Base-by-base conservation (phyloP, 441 rosid species). In the Pelargonium myrrhifolium region DNA sequence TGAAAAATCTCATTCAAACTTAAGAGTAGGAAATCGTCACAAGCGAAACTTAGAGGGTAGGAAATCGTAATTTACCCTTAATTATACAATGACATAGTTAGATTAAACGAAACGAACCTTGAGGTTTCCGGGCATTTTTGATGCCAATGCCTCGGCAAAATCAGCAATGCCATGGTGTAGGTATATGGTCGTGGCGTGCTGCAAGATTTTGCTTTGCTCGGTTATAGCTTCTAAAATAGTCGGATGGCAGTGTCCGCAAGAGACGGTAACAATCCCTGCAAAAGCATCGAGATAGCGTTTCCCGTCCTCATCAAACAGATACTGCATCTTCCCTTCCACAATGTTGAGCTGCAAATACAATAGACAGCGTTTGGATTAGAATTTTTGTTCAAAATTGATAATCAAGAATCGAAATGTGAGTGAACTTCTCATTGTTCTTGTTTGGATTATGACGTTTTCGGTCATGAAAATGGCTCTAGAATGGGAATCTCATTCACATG, bases 241-340 rank as follows among this genome's bases (percentile, higher is more conserved):
- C 3, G 96, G 97, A 74, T 93, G 98, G 78, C 98, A 93, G 67
- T 93, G 98, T 47, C 98, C 97, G 65, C 97, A 90, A 0, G 96
- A 93, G 7, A 93, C 95, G 0, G 96, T 93, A 65, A 93, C 97
- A 61, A 90, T 85, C 18, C 97, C 97, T 62, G 98, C 97, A 75
- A 91, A 86, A 7, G 90, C 96, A 72, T 93, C 96, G 6, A 93
- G 78, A 58, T 89, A 93, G 17, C 94, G 77, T 84, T 70, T 81
- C 61, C 98, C 95, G 26, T 22, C 75, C 76, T 93, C 97, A 71
- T 93, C 98, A 72, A 80, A 91, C 84, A 93, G 66, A 72, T 93
- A 93, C 24, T 91, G 97, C 98, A 93, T 93, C 84, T 89, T 93
- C 62, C 98, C 98, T 83, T 93, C 96, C 3, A 90, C 97, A 28